These are phyloP conservation scores for Rhytidiadelphus loreus DNA, from an alignment of 225 moss, liverwort and hornwort genomes.

Conservation along the genomic window DNA sequence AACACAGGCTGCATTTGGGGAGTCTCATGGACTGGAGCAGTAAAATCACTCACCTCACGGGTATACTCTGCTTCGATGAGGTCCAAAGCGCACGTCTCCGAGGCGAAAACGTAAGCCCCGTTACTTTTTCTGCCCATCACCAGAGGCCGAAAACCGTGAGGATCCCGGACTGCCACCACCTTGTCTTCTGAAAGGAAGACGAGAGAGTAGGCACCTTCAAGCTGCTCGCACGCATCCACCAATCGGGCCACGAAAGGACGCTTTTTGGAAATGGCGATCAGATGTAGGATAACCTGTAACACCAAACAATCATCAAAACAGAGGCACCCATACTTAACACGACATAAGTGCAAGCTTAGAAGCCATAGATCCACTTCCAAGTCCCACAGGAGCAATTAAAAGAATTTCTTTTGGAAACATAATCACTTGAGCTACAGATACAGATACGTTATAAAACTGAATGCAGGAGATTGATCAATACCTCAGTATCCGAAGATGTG, in stretches of 20 bases:
- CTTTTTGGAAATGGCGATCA: slow-evolving; percentile 70
- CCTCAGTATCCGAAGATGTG: slow-evolving; percentile 91
- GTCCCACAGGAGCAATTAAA: neutral
- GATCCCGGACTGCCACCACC: slow-evolving; percentile 85
- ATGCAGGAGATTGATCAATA: neutral
- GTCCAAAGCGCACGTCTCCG: slow-evolving; percentile 85
- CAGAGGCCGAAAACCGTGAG: slow-evolving; percentile 84
- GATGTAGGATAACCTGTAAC: slow-evolving; percentile 18
- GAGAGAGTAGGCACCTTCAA: slow-evolving; percentile 86
- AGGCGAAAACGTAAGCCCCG: slow-evolving; percentile 82
- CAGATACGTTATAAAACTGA: neutral
- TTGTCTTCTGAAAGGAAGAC: slow-evolving; percentile 89
- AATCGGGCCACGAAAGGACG: slow-evolving; percentile 82
- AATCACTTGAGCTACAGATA: neutral
- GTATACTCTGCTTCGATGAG: slow-evolving; percentile 75
- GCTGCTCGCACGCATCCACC: slow-evolving; percentile 89
- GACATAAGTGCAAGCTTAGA: neutral
- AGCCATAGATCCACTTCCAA: neutral
- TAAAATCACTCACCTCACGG: slow-evolving; percentile 43
- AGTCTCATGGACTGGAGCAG: neutral
- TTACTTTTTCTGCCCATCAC: slow-evolving; percentile 80
- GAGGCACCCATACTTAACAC: neutral
- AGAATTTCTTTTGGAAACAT: neutral
- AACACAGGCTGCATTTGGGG: neutral
- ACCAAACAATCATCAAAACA: neutral